Evolutionary conservation across 371 early-diverging fungal species (phyloP), one percentile per base, ranked within the genome.

Genomic region (Actinomortierella wolfii): DNA sequence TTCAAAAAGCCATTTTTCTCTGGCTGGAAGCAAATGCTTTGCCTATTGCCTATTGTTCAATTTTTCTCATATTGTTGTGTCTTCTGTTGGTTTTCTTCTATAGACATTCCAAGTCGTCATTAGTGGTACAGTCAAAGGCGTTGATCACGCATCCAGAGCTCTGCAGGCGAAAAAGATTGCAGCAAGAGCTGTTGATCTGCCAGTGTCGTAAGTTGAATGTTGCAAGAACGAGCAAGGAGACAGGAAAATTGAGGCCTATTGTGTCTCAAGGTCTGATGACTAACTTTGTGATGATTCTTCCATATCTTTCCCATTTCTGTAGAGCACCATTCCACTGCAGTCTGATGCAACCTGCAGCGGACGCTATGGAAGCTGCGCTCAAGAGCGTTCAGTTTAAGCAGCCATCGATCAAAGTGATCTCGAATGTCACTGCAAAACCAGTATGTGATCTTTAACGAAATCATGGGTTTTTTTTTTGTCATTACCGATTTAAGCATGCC

Each of bases 261-360:
- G 45, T 1, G n/a, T 44, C n/a, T 20, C 20, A 44, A n/a, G n/a
- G 20, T 44, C n/a, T n/a, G n/a, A n/a, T n/a, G n/a, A n/a, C n/a
- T n/a, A n/a, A n/a, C n/a, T n/a, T n/a, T n/a, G n/a, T n/a, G n/a
- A n/a, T n/a, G n/a, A n/a, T 44, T 2, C 45, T 3, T 42, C 3
- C 13, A 14, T 0, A 15, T 20, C 14, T 29, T 20, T 46, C 14
- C 14, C 7, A 6, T 55, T 9, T 24, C 17, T 48, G 2, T 68
- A 87, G 86, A 2, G 98, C 96, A 11, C 98, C 97, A 2, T 97
- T 97, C 68, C 98, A 97, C 77, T 95, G 96, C 71, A 81, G 83
- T 20, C 74, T 97, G 54, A 94, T 97, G 94, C 76, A 81, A 40
- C 91, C 94, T 15, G 97, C 97, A 2, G 90, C 92, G 0, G 83